Evolutionary conservation across 805 yeast genomes (phyloP), one percentile per base, ranked within the genome.

Genomic region (Brettanomyces nanus): DNA sequence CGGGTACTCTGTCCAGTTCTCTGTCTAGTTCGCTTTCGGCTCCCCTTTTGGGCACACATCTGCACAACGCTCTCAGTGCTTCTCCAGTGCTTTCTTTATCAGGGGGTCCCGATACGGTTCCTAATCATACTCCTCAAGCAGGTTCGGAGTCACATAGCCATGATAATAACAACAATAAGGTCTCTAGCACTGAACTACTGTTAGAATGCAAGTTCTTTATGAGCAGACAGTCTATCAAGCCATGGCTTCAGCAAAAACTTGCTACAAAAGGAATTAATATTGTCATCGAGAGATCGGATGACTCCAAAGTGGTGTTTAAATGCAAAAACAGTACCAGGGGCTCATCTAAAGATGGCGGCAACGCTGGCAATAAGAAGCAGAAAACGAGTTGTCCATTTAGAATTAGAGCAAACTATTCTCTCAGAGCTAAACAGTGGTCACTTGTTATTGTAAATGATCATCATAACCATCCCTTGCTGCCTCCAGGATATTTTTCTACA

Each of bases 211-310:
- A 56, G 40, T 38, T 44, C 38, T 66, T 69, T 48, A 48, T 55
- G 26, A 67, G 65, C 39, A 72, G 65, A 45, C 57, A 66, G 22
- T 70, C 66, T 19, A 75, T 77, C 45, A 77, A 77, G 51, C 82
- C 83, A 4, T 77, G 83, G 82, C 54, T 77, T 36, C 75, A 66
- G 45, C 56, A 63, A 35, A 65, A 74, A 39, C 59, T 68, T 35
- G 58, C 60, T n/a, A 56, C 63, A 6, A 65, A 64, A 44, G 78
- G 80, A 4, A 68, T 75, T 29, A 67, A 66, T 38, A 63, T 77
- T 10, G 83, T 75, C 13, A 77, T 77, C 39, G 83, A 75, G 58
- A 57, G 85, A 22, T 72, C 79, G 3, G 85, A 77, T 54, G 69
- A 65, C 34, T 60, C 70, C 31, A 77, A 77, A 53, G 75, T 77